A percentile compares a stretch with the other conserved stretches of the same genome.
These are phyloP conservation scores for Porcisia deanei DNA, from an alignment of 208 protist genomes.

Conservation along the genomic window DNA sequence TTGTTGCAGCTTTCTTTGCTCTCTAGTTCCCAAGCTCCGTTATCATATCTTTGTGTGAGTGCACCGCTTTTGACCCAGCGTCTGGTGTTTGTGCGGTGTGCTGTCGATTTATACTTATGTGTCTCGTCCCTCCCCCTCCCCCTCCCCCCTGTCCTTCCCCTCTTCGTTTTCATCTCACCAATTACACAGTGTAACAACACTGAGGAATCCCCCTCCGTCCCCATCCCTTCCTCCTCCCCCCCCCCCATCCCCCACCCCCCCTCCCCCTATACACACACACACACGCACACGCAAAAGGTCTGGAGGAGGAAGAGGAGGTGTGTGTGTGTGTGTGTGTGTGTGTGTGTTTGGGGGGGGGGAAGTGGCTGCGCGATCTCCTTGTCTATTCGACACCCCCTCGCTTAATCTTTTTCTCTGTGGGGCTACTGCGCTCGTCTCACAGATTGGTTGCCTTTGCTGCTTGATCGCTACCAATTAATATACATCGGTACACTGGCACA, in stretches of 20 bases:
- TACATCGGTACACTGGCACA: background rate
- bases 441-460: background rate
- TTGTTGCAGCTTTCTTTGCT: no score
- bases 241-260: no score
- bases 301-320: no score
- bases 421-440: background rate
- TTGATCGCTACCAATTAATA: background rate
- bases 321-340: no score
- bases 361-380: background rate
- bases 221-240: no score
- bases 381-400: background rate
- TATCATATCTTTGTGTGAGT: no score
- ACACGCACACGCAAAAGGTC: background rate
- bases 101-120: no score
- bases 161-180: background rate
- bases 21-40: no score
- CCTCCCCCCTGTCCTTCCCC: background rate
- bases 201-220: background rate
- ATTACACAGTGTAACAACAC: background rate
- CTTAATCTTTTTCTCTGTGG: background rate
- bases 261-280: conserved; percentile 1
- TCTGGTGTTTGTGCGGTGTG: no score
- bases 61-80: no score
- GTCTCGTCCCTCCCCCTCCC: background rate
- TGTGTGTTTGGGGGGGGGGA: background rate